These are phyloP conservation scores for Clitopilus passeckerianus DNA, from an alignment of 768 basidiomycete species.

Conservation along the genomic window DNA sequence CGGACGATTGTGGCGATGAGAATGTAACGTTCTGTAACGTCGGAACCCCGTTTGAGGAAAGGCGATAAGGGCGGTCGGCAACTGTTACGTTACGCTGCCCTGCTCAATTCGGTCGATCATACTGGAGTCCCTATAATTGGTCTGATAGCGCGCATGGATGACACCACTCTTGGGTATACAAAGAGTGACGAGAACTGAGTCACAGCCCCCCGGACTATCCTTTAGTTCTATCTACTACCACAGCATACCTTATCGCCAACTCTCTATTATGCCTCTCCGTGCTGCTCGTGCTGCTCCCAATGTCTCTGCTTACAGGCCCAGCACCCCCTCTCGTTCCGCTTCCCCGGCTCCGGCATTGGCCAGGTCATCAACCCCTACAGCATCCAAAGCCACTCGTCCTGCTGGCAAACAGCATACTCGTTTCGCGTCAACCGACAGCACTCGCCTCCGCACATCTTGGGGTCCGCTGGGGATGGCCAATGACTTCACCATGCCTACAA, in stretches of 20 bases:
- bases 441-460: neutral
- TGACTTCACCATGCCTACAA: neutral
- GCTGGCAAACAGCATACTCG: neutral
- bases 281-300: neutral
- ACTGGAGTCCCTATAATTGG: neutral
- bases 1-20: neutral
- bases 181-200: neutral
- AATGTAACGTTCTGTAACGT: neutral
- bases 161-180: neutral
- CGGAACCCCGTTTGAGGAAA: neutral
- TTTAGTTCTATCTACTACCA: neutral
- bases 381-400: neutral
- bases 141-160: neutral
- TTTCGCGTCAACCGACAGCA: neutral
- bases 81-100: neutral
- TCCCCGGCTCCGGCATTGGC: neutral
- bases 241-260: neutral
- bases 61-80: neutral
- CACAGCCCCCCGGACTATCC: neutral
- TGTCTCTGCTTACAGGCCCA: neutral
- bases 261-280: neutral
- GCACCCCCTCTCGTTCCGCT: neutral
- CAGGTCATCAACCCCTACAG: neutral
- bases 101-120: conserved; percentile 1
- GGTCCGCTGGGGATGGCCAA: neutral